Base-by-base conservation (phyloP, 192 early-diverging fungal species). In the Backusella tuberculispora region DNA sequence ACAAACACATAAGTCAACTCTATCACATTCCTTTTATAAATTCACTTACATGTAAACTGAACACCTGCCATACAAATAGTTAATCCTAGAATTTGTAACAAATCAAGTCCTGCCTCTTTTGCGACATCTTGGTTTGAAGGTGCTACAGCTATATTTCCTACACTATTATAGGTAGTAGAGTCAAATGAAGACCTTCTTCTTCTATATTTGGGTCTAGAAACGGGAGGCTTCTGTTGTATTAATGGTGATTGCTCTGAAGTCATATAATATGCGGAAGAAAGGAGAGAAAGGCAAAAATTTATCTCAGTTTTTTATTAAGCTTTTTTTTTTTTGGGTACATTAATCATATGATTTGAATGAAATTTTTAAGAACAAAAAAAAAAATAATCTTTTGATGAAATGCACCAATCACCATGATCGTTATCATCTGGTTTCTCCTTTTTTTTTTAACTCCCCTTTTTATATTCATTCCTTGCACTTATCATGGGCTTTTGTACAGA, bases 21-120 rank as follows among this genome's bases (percentile, higher is more conserved):
- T n/a, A 21, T 42, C 40, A 42, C 40, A 40, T 19, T 65, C 12
- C 19, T 26, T 69, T 45, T 69, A 0, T 21, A 42, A 9, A 26
- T 38, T 19, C 8, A 84, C 85, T 81, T 80, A 89, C 90, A 92
- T 64, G 91, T 91, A 73, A 92, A 92, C 69, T 92, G 91, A 21
- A 91, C 87, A 15, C 91, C 91, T 10, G 85, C 83, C 84, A 92
- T 85, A 71, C 86, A 90, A 10, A 88, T 53, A 3, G 90, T 90
- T 14, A 92, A 53, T 12, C 76, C 65, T 13, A 89, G 40, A 71
- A 89, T 77, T 34, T 80, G 68, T 21, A 63, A 41, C 7, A 80
- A 48, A 53, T 7, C 63, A 10, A 80, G 56, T 15, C 74, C 79
- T n/a, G 64, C 53, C n/a, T 74, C 64, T 34, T 68, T 69, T 17